Base-by-base conservation (phyloP, 257 asterid genomes). In the Nicotiana noctiflora region DNA sequence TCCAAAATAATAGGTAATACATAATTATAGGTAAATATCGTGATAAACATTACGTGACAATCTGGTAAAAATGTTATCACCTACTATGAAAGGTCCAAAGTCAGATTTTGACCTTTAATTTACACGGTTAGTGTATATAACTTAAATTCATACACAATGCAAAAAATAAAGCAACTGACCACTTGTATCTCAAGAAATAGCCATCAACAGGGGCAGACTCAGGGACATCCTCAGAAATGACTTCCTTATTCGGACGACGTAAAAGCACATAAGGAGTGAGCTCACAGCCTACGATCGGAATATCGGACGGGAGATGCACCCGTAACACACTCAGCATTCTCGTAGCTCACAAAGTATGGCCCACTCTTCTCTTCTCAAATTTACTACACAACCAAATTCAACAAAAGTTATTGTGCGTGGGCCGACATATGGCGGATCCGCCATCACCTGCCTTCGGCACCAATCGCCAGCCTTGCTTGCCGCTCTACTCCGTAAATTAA, bases 201-300 rank as follows among this genome's bases (percentile, higher is more conserved):
- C 94, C 94, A 63, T 89, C 91, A 51, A 90, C 40, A 15, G 94
- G 94, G 77, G 84, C 83, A 8, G 78, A 82, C 85, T 91, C 96
- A 14, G 93, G 84, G 60, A 90, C 88, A 85, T 91, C 96, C 51
- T 90, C 94, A 5, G 92, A 80, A 32, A 84, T 75, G 44, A 85
- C 81, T 19, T 89, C 89, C 78, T 72, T 72, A 29, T 46, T 37
- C 3, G 89, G 81, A 64, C 93, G 93, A 83, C 85, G 89, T 86
- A 92, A 81, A 34, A 95, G 93, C 68, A 95, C 96, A 51, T 93
- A 95, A 0, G 99, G 99, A 62, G 93, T 90, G 86, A 95, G 88
- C 83, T 95, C 98, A 81, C 99, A 95, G 79, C 98, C 98, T 25
- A 95, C 99, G 52, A 95, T 92, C 49, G 99, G 98, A 81, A 95